Evolutionary conservation across 345 rosid species (phyloP).

Genomic region (rapeseed (Brassica napus)): DNA sequence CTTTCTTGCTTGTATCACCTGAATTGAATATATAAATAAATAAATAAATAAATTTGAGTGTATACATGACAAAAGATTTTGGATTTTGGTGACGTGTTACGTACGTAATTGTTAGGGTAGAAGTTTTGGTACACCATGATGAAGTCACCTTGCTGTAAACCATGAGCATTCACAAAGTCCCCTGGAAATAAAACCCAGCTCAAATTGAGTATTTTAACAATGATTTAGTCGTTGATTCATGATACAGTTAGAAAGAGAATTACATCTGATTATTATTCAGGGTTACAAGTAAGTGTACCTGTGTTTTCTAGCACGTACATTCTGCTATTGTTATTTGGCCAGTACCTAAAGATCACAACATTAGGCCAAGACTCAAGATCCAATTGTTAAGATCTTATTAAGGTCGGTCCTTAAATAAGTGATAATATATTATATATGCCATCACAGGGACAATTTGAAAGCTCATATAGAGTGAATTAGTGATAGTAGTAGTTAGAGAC

Average conservation of each 20-base stretch:
- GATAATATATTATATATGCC: background rate
- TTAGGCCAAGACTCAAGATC: slow-evolving; percentile 15
- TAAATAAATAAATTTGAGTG: background rate
- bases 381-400: background rate
- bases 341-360: slow-evolving; percentile 60
- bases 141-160: slow-evolving; percentile 78
- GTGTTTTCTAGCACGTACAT: slow-evolving; percentile 98
- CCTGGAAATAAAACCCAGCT: slow-evolving; percentile 47
- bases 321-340: slow-evolving; percentile 98
- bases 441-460: background rate
- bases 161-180: slow-evolving; percentile 79
- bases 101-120: slow-evolving; percentile 66
- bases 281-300: slow-evolving; percentile 46
- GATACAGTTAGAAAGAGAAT: background rate
- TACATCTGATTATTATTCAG: background rate
- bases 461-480: background rate
- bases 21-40: slow-evolving; percentile 2
- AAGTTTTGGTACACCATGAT: slow-evolving; percentile 74
- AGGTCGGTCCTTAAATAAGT: background rate
- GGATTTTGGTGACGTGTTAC: slow-evolving; percentile 10
- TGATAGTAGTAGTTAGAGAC: background rate
- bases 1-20: slow-evolving; percentile 92
- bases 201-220: background rate
- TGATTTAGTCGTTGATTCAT: background rate
- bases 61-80: background rate